Conservation (phyloP, 208 protist genomes). For the Acanthamoeba sp. region DNA sequence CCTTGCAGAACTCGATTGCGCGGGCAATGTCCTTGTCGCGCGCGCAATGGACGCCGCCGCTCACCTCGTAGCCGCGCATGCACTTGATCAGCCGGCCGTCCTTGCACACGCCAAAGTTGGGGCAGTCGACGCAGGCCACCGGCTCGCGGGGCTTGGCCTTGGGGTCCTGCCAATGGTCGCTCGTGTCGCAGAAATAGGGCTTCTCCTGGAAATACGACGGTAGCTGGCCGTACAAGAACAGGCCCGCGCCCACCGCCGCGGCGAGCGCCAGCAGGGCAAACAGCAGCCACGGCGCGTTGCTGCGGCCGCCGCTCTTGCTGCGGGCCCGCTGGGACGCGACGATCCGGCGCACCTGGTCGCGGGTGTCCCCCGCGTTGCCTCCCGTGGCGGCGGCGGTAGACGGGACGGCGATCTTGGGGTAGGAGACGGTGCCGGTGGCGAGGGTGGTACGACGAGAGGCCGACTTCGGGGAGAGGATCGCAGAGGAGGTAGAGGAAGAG, state of each 20-base stretch:
- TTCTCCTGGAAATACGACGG: background rate
- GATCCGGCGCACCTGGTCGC: constrained; percentile 5
- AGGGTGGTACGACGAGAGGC: background rate
- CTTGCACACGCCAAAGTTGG: constrained; percentile 24
- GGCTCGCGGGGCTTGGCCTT: background rate
- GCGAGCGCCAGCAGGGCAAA: background rate
- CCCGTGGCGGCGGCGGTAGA: background rate
- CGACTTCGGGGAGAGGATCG: background rate
- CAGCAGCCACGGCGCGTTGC: background rate
- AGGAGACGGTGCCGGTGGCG: background rate
- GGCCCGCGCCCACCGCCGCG: background rate
- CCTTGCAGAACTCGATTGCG: constrained; percentile 11
- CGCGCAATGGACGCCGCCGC: constrained; percentile 3
- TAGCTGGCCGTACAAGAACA: background rate
- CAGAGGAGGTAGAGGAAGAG: background rate
- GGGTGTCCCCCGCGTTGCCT: background rate
- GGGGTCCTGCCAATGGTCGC: background rate
- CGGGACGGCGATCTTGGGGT: background rate
- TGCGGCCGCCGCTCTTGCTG: background rate
- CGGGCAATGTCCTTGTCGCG: constrained; percentile 16
- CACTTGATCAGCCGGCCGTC: constrained; percentile 20
- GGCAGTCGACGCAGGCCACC: constrained; percentile 19
- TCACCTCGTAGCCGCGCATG: constrained; percentile 42
- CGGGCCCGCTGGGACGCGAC: background rate
- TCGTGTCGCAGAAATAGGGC: constrained; percentile 35